Evolutionary conservation across 1,139 yeast species (phyloP).

Genomic region (Pichiaceae sp.): DNA sequence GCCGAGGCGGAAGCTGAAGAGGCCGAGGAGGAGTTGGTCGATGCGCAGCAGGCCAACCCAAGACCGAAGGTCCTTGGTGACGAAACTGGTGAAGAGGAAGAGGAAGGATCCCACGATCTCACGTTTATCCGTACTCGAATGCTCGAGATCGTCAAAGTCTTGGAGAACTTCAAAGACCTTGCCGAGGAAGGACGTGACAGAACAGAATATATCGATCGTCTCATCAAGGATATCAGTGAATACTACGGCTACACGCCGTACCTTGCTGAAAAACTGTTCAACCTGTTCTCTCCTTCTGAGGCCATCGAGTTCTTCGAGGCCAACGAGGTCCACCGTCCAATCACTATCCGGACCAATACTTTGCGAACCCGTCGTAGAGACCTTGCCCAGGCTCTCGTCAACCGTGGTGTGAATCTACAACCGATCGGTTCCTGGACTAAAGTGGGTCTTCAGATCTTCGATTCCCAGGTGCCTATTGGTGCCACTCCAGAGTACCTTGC

Average conservation of each 20-base stretch:
- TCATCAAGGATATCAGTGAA: slow-evolving; percentile 77
- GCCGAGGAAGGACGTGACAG: slow-evolving; percentile 86
- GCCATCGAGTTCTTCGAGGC: slow-evolving; percentile 99
- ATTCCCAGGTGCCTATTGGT: slow-evolving; percentile 97
- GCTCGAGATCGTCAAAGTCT: slow-evolving; percentile 91
- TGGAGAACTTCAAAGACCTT: slow-evolving; percentile 79
- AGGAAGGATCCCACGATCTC: slow-evolving; percentile 58
- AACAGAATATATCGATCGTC: slow-evolving; percentile 68
- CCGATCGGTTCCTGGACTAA: slow-evolving; percentile 98
- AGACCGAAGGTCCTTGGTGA: slow-evolving; percentile 59
- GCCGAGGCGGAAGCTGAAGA: slow-evolving; percentile 68
- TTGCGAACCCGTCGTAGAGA: slow-evolving; percentile 92
- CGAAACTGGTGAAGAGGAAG: slow-evolving; percentile 37
- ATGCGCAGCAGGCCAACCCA: slow-evolving; percentile 55
- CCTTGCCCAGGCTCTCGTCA: slow-evolving; percentile 87
- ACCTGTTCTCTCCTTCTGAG: slow-evolving; percentile 87
- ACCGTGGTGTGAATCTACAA: slow-evolving; percentile 94
- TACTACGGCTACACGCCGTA: slow-evolving; percentile 96
- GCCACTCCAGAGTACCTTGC: slow-evolving; percentile 99
- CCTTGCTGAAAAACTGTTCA: slow-evolving; percentile 87
- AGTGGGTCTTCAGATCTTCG: slow-evolving; percentile 94
- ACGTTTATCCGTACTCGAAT: slow-evolving; percentile 85
- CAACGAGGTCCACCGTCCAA: slow-evolving; percentile 92
- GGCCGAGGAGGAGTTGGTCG: slow-evolving; percentile 66
- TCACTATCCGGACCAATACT: slow-evolving; percentile 94